Percentiles rank a stretch among this genome's conserved stretches.
These are phyloP conservation scores for Brasenia schreberi DNA, from an alignment of 164 flowering plant genomes.

Conservation along the genomic window DNA sequence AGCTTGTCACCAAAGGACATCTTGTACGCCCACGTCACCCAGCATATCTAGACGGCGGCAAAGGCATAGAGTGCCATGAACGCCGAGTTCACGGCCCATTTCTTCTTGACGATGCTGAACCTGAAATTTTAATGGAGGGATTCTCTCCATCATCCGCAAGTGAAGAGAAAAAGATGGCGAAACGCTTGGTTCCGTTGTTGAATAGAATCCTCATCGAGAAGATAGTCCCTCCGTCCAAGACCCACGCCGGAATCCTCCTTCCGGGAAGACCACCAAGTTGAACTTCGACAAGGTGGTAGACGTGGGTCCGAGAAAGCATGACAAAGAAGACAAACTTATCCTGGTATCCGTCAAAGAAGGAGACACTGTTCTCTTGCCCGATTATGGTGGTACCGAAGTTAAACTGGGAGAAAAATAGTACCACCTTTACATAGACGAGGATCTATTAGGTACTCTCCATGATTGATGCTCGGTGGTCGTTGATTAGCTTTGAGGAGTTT, in stretches of 20 bases:
- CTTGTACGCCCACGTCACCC: constrained; percentile 13
- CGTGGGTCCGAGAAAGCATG: constrained; percentile 11
- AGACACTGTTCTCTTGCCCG: constrained; percentile 11
- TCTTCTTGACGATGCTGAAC: constrained; percentile 14
- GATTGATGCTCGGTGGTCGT: constrained; percentile 12
- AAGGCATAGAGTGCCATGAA: constrained; percentile 16
- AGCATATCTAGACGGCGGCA: constrained; percentile 12
- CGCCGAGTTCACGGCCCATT: constrained; percentile 15
- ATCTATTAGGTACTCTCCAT: constrained; percentile 45
- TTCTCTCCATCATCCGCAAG: background rate
- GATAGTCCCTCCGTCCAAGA: constrained; percentile 51
- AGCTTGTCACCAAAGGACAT: constrained; percentile 14
- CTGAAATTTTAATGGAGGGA: no score
- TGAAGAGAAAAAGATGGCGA: constrained; percentile 27
- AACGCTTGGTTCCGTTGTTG: constrained; percentile 49
- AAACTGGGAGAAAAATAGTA: constrained; percentile 10
- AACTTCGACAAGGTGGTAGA: constrained; percentile 16
- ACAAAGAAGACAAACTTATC: constrained; percentile 8
- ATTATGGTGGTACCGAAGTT: constrained; percentile 15
- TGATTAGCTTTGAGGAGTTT: background rate
- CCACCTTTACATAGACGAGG: constrained; percentile 44
- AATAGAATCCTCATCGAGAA: no score
- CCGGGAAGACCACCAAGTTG: no score
- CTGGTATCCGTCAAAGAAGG: constrained; percentile 13
- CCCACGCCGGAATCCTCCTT: no score